Evolutionary conservation across 1,284 basidiomycete genomes (phyloP).

Genomic region (Lignosus rhinocerotis): DNA sequence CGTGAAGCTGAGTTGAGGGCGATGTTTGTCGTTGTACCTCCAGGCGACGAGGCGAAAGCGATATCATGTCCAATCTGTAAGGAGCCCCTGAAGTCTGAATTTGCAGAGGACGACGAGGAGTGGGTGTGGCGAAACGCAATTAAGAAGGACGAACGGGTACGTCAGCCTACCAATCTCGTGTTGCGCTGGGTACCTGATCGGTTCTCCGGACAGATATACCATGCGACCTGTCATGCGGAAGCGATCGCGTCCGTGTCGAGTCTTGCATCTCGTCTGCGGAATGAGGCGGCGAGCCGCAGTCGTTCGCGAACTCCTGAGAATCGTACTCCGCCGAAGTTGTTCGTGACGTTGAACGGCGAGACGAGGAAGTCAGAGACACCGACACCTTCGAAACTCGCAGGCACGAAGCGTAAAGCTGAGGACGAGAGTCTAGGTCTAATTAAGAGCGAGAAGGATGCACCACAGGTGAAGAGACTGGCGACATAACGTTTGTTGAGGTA

Average conservation of each 20-base stretch:
- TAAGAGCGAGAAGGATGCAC: constrained; percentile 20
- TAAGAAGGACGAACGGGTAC: constrained; percentile 77
- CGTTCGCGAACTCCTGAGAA: constrained; percentile 73
- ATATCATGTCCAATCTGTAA: constrained; percentile 96
- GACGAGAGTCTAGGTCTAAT: constrained; percentile 38
- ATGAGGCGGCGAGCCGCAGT: constrained; percentile 58
- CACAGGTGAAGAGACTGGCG: constrained; percentile 33
- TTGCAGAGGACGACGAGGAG: constrained; percentile 95
- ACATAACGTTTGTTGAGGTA: constrained; percentile 10
- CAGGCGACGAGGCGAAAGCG: constrained; percentile 78
- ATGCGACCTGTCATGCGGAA: constrained; percentile 91
- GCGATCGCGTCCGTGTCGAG: constrained; percentile 60
- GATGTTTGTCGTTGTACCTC: constrained; percentile 85
- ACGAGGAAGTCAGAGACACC: constrained; percentile 39
- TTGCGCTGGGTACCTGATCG: constrained; percentile 5
- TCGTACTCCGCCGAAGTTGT: constrained; percentile 46
- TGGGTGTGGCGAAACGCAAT: constrained; percentile 98
- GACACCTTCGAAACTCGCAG: constrained; percentile 49
- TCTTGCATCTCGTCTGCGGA: constrained; percentile 65
- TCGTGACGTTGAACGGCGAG: constrained; percentile 20
- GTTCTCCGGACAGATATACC: constrained; percentile 63
- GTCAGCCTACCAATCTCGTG: constrained; percentile 31
- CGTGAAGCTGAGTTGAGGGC: constrained; percentile 75
- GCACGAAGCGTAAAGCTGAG: constrained; percentile 73
- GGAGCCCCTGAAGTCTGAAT: constrained; percentile 91